These are phyloP conservation scores for Penicillium manginii DNA, from an alignment of 495 filamentous ascomycete species.

Conservation along the genomic window DNA sequence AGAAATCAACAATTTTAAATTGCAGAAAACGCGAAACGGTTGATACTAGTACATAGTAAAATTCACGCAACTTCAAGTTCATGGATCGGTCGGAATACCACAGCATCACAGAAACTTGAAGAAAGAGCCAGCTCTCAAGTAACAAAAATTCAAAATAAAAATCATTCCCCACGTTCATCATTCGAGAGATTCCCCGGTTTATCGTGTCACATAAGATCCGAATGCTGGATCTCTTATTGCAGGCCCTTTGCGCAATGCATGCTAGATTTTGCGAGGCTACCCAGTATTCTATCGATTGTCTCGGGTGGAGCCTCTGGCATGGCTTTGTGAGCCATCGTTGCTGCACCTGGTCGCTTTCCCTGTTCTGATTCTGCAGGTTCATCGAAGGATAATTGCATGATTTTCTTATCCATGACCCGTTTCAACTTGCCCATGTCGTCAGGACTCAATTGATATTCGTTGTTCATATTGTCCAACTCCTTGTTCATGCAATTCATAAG, in stretches of 20 bases:
- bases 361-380: background rate
- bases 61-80: no score
- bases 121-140: background rate
- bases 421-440: background rate
- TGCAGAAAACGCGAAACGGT: no score
- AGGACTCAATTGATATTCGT: background rate
- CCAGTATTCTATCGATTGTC: background rate
- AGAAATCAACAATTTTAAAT: no score
- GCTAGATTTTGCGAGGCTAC: background rate
- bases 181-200: background rate
- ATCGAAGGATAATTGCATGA: slow-evolving; percentile 2
- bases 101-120: background rate
- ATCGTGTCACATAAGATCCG: background rate
- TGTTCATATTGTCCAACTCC: background rate
- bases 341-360: slow-evolving; percentile 1
- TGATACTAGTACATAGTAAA: no score
- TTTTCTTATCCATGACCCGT: background rate
- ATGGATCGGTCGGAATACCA: no score
- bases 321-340: background rate
- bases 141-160: background rate
- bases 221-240: background rate
- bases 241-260: background rate
- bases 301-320: background rate
- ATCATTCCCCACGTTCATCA: background rate
- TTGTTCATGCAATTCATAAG: slow-evolving; percentile 1